Base-by-base conservation (phyloP, 305 asterid species). In the Fraxinus paxiana region DNA sequence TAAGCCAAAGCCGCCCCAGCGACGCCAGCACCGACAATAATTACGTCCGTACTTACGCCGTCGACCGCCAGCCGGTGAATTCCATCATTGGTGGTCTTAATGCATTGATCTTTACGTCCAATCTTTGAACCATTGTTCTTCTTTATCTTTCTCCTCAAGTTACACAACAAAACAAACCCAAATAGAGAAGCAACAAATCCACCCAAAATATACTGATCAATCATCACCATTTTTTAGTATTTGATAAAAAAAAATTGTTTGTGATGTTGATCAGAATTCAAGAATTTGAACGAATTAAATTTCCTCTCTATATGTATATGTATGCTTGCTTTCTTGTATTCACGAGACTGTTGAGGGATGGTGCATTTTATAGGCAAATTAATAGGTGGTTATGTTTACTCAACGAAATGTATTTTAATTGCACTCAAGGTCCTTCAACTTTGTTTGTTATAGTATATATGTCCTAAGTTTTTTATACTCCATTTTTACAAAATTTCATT, bases 161-260 rank as follows among this genome's bases (percentile, higher is more conserved):
- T 83, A 69, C 71, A 84, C 26, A 87, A 70, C 63, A 83, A 10
- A 4, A 87, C 38, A 30, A 87, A 78, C 26, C 90, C 90, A 2
- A 81, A 34, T 2, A 83, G 31, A 35, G 87, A 80, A 65, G 70
- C 88, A 33, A 83, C 5, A 30, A 85, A 84, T 18, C 77, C 81
- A 12, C 88, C 87, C 59, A 87, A 10, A 79, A 87, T 77, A 78
- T 74, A 84, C 79, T 72, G 85, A 81, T 82, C 85, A 6, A 84
- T 78, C 86, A 83, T 75, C 86, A 72, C 61, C 84, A 71, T 82
- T 34, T 73, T 74, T 26, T 37, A 18, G 3, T 26, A 65, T n/a
- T 13, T n/a, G 31, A 10, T 4, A n/a, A n/a, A 0, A 22, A 22
- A 18, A 0, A 46, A 17, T 10, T 28, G 76, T 20, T 63, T 22